A percentile compares a stretch with the other conserved stretches of the same genome.
Conservation (phyloP, 345 rosid genomes). For the Aquilaria yunnanensis region DNA sequence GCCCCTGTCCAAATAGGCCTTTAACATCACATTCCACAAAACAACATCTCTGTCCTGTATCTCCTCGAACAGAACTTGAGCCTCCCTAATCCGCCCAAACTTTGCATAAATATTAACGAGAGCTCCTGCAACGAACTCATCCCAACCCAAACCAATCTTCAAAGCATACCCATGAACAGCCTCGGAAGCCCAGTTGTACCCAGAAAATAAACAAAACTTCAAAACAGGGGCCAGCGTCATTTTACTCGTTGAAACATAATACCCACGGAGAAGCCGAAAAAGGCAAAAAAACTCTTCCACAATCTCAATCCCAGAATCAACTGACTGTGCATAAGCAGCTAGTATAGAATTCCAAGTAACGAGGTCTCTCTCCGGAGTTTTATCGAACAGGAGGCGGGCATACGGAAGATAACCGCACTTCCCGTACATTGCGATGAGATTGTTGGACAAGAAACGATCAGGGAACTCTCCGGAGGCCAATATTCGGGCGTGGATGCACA, state of each 20-base stretch:
- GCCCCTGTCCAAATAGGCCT: slow-evolving; percentile 35
- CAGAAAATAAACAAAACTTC: slow-evolving; percentile 44
- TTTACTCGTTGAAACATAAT: slow-evolving; percentile 28
- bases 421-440: slow-evolving; percentile 40
- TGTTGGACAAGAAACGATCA: slow-evolving; percentile 49
- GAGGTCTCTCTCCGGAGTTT: slow-evolving; percentile 40
- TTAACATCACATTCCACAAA: slow-evolving; percentile 58
- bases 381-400: slow-evolving; percentile 51
- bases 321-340: slow-evolving; percentile 45
- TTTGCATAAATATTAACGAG: slow-evolving; percentile 48
- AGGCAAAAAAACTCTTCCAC: slow-evolving; percentile 30
- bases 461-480: slow-evolving; percentile 21
- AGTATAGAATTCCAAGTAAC: slow-evolving; percentile 55
- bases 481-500: slow-evolving; percentile 39
- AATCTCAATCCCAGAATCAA: slow-evolving; percentile 13
- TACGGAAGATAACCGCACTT: slow-evolving; percentile 43
- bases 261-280: slow-evolving; percentile 30
- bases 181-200: slow-evolving; percentile 41
- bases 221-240: slow-evolving; percentile 48
- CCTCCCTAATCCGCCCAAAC: slow-evolving; percentile 39
- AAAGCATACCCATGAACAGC: slow-evolving; percentile 48
- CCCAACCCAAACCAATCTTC: slow-evolving; percentile 44
- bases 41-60: slow-evolving; percentile 42
- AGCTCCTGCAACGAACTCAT: slow-evolving; percentile 41
- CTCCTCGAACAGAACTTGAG: slow-evolving; percentile 36